Evolutionary conservation across 23 red algal genomes (phyloP).

Genomic region (Gracilaria caudata): DNA sequence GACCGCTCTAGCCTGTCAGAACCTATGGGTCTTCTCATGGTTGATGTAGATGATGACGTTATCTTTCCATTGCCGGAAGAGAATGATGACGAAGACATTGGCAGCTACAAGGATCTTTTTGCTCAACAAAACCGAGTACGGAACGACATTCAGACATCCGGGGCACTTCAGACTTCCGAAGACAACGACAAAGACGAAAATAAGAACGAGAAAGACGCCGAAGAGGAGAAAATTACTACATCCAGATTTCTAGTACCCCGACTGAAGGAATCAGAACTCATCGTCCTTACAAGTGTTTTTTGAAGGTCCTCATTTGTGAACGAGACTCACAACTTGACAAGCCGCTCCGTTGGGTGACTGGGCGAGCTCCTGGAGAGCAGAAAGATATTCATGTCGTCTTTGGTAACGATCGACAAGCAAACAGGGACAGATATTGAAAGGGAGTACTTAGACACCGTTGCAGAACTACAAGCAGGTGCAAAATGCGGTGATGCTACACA

Average conservation of each 20-base stretch:
- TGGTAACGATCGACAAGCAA: slow-evolving; percentile 42
- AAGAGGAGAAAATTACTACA: slow-evolving; percentile 23
- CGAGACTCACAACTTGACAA: slow-evolving; percentile 37
- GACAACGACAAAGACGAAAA: slow-evolving; percentile 22
- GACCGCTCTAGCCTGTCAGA: slow-evolving; percentile 18
- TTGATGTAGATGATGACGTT: slow-evolving; percentile 47
- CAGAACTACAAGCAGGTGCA: background rate
- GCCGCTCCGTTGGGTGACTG: slow-evolving; percentile 25
- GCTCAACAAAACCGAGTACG: background rate
- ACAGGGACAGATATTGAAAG: slow-evolving; percentile 35
- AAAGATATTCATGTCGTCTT: slow-evolving; percentile 37
- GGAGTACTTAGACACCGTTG: slow-evolving; percentile 24
- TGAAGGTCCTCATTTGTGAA: slow-evolving; percentile 36
- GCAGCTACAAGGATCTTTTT: slow-evolving; percentile 29
- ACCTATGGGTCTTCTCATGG: slow-evolving; percentile 16
- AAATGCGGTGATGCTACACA: background rate
- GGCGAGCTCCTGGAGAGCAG: slow-evolving; percentile 43
- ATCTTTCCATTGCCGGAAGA: slow-evolving; percentile 1
- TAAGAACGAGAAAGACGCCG: slow-evolving; percentile 21
- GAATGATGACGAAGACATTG: slow-evolving; percentile 46
- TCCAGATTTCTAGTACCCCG: slow-evolving; percentile 41
- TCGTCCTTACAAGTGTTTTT: slow-evolving; percentile 47
- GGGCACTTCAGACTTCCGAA: background rate
- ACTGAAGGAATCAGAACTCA: slow-evolving; percentile 41
- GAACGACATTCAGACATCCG: background rate